phyloP scores from a whole-genome alignment of 768 basidiomycete genomes.

The Coprinopsis marcescibilis region DNA sequence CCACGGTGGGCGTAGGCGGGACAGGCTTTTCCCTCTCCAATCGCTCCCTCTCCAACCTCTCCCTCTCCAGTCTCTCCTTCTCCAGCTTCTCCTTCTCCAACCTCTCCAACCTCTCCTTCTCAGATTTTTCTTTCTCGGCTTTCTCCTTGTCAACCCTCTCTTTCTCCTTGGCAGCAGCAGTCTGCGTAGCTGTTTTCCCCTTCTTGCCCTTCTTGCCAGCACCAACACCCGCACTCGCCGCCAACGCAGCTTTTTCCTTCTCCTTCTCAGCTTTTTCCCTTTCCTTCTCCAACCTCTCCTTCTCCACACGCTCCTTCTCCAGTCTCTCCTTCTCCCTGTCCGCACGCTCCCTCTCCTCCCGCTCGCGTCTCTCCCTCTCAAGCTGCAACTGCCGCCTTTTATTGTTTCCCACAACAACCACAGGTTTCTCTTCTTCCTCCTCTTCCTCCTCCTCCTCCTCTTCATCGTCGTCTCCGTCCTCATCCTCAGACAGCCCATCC shows the following conservation, averaged over 20 bases:
- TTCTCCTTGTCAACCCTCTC: background rate
- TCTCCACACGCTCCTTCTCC: background rate
- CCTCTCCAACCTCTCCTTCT: background rate
- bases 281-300: background rate
- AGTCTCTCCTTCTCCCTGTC: background rate
- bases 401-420: too few species aligned
- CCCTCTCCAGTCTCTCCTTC: background rate
- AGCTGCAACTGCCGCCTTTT: too few species aligned
- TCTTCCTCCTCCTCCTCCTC: slow-evolving; percentile 4
- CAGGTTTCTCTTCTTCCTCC: slow-evolving; percentile 4
- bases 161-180: background rate
- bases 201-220: background rate
- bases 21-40: background rate
- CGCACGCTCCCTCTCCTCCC: background rate
- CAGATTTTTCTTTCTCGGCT: background rate
- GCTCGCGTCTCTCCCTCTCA: background rate
- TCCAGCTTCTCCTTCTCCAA: background rate
- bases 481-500: background rate
- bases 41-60: background rate
- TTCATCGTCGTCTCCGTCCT: background rate
- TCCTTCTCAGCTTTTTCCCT: background rate
- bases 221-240: too few species aligned
- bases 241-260: background rate
- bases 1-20: background rate
- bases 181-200: background rate